A percentile compares a stretch with the other conserved stretches of the same genome.
Evolutionary conservation across 139 green algal genomes (phyloP).

Genomic region (Klebsormidium nitens): DNA sequence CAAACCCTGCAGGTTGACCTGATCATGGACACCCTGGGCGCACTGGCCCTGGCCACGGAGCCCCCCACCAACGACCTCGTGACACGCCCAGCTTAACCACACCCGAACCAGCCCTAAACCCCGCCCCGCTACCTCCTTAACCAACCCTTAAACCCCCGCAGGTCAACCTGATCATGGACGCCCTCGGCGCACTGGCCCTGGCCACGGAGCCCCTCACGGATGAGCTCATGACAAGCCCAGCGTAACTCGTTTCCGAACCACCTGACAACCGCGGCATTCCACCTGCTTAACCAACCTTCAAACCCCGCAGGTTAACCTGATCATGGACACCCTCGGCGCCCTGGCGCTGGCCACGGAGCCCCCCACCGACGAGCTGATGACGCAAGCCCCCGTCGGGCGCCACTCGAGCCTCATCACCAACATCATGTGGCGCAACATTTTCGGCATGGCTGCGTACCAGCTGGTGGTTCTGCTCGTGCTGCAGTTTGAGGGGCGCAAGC

Average conservation of each 20-base stretch:
- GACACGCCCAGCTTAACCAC: no score
- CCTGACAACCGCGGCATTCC: no score
- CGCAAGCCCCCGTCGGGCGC: conserved; percentile 73
- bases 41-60: conserved; percentile 80
- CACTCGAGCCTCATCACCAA: conserved; percentile 76
- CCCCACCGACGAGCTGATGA: conserved; percentile 76
- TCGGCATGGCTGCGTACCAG: conserved; percentile 67
- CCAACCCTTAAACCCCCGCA: no score
- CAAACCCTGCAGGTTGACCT: conserved; percentile 94
- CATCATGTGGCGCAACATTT: conserved; percentile 92
- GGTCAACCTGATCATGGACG: conserved; percentile 98
- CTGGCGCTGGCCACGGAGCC: conserved; percentile 85
- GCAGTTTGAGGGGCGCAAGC: neutral
- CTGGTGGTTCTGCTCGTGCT: conserved; percentile 80
- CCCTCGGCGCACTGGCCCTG: conserved; percentile 66
- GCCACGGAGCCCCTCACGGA: conserved; percentile 80
- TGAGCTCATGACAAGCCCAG: conserved; percentile 71
- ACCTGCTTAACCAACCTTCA: no score
- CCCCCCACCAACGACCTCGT: conserved; percentile 74
- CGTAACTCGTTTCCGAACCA: no score
- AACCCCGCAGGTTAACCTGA: conserved; percentile 99
- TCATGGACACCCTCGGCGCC: conserved; percentile 93
- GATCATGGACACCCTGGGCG: conserved; percentile 91
- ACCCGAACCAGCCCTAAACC: no score
- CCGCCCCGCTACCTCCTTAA: no score